Evolutionary conservation across 768 basidiomycete genomes (phyloP).

Genomic region (Leucocoprinus birnbaumii): DNA sequence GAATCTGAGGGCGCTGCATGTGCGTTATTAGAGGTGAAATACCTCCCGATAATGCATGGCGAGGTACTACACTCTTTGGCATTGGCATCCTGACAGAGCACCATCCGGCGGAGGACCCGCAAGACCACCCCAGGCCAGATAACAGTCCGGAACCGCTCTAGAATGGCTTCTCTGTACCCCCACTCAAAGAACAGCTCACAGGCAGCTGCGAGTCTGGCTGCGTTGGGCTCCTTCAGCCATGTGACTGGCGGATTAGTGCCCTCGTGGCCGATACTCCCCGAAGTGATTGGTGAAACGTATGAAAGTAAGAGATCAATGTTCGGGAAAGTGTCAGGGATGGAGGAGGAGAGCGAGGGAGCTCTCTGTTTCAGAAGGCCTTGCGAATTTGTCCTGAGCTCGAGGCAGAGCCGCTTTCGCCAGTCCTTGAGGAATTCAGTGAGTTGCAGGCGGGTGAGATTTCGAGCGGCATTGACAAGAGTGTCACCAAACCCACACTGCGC

Average conservation of each 20-base stretch:
- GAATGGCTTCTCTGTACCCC: constrained; percentile 80
- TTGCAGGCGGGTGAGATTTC: constrained; percentile 37
- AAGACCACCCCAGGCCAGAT: constrained; percentile 77
- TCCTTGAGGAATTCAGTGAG: constrained; percentile 51
- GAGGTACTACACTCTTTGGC: constrained; percentile 37
- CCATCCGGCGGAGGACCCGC: constrained; percentile 65
- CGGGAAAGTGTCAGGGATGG: constrained; percentile 68
- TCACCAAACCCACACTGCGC: constrained; percentile 83
- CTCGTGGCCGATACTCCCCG: constrained; percentile 50
- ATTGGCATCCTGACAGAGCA: constrained; percentile 43
- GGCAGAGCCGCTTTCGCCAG: constrained; percentile 62
- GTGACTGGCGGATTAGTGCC: constrained; percentile 33
- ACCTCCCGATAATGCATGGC: constrained; percentile 51
- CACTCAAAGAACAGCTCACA: constrained; percentile 93
- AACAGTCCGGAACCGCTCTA: constrained; percentile 80
- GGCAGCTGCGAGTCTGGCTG: constrained; percentile 66
- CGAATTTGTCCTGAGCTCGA: constrained; percentile 70
- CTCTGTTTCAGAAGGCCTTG: constrained; percentile 62
- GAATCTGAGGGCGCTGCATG: too few species aligned
- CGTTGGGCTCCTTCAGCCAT: constrained; percentile 60
- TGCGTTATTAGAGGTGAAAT: constrained; percentile 45
- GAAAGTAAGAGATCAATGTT: constrained; percentile 71
- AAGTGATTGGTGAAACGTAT: constrained; percentile 78
- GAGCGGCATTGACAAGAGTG: constrained; percentile 57
- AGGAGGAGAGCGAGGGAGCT: constrained; percentile 58